Evolutionary conservation across 352 stramenopile species (phyloP), one percentile per base, ranked within the genome.

Genomic region (Phytophthora meadii): DNA sequence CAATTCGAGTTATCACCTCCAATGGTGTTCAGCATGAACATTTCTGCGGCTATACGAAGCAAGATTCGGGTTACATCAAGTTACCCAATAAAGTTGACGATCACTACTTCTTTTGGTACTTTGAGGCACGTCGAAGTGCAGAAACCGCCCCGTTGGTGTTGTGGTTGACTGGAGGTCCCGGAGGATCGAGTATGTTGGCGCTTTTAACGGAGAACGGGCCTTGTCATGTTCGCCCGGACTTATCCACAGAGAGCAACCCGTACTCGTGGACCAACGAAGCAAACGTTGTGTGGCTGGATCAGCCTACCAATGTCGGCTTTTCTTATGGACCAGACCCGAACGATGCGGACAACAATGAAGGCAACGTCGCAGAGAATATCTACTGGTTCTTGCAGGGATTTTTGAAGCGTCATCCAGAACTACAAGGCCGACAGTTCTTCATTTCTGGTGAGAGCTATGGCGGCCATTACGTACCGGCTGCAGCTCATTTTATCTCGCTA

Each of bases 101-200:
- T 55, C 62, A 89, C 37, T 92, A 90, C 68, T 92, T 92, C 57
- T 92, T 87, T 52, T 92, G 83, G 83, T 89, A 81, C 71, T 87
- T 86, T 55, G 76, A 88, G 53, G 87, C 83, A 0, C 74, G 81
- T 30, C 64, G 60, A 28, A 54, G 76, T 25, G 74, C 79, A 2
- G 54, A 37, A 7, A 84, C 49, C 3, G 83, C 85, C 51, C 83
- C 83, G 14, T 63, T 90, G 2, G 68, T 92, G 40, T 53, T 92
- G 3, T 92, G 82, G 81, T 68, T 92, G 49, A 87, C 80, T 17
- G 80, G 82, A n/a, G 80, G 80, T 14, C 80, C 80, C 9, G 82
- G 76, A 24, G 84, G 76, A 46, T 89, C 77, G 7, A 88, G 80
- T 50, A 72, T 90, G 65, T 72, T 85, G 48, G 80, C 80, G n/a